phyloP scores from a whole-genome alignment of 2,329 filamentous ascomycete species.

The Tolypocladium capitatum region DNA sequence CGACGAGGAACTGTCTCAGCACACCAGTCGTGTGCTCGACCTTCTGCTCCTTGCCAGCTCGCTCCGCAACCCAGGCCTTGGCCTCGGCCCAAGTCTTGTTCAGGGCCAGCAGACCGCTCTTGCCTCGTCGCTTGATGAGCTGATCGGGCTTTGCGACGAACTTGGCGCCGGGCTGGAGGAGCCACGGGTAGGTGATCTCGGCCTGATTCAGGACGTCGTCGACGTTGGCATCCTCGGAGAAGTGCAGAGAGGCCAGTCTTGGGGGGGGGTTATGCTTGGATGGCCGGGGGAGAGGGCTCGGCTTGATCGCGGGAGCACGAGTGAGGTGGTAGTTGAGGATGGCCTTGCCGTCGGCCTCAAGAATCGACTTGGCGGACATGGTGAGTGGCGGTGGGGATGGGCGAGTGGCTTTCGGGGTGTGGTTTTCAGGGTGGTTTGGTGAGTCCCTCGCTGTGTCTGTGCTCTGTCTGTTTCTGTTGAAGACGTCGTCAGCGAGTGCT shows the following conservation, averaged over 20 bases:
- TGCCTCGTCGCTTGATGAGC: conserved; percentile 98
- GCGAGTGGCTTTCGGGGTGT: conserved; percentile 5
- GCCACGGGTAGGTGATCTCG: conserved; percentile 93
- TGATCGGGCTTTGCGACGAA: conserved; percentile 99
- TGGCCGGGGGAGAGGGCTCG: conserved; percentile 74
- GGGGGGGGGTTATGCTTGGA: conserved; percentile 84
- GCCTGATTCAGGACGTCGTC: conserved; percentile 84
- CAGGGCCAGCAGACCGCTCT: conserved; percentile 89
- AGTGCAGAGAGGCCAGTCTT: conserved; percentile 84
- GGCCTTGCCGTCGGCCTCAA: conserved; percentile 99
- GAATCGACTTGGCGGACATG: conserved; percentile 71
- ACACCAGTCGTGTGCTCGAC: conserved; percentile 85
- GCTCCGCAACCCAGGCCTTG: conserved; percentile 82
- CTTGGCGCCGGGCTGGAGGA: conserved; percentile 68
- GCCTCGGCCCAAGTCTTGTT: conserved; percentile 97
- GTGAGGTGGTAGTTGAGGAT: conserved; percentile 99
- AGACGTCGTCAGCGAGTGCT: conserved; percentile 5
- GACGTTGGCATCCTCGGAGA: conserved; percentile 76
- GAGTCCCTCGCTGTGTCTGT: conserved; percentile 3
- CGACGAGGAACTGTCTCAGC: conserved; percentile 90
- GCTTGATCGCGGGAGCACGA: conserved; percentile 93
- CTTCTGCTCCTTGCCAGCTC: conserved; percentile 81
- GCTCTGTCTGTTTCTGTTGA: not conserved
- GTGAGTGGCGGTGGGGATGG: conserved; percentile 14
- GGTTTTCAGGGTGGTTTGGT: not conserved